A percentile compares a stretch with the other conserved stretches of the same genome.
Evolutionary conservation across 306 rosid species (phyloP).

Genomic region (Gastrolobium bilobum): DNA sequence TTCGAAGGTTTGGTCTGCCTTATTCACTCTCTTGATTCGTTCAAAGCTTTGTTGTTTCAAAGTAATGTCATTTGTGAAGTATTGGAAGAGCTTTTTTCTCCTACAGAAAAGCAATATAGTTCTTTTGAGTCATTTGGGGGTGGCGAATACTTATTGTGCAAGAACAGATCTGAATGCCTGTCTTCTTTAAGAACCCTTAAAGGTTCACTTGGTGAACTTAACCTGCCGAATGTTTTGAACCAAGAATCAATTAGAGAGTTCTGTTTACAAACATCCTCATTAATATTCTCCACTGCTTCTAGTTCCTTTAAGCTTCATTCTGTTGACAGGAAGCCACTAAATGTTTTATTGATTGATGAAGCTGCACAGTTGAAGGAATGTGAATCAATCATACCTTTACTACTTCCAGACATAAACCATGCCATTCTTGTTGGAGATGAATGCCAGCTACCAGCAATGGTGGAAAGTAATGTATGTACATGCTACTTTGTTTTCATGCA

Average conservation of each 20-base stretch:
- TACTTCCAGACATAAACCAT: slow-evolving; percentile 62
- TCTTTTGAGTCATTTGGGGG: slow-evolving; percentile 19
- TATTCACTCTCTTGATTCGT: slow-evolving; percentile 47
- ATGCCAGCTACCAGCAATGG: slow-evolving; percentile 77
- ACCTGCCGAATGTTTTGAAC: slow-evolving; percentile 52
- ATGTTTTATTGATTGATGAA: slow-evolving; percentile 77
- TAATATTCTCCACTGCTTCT: slow-evolving; percentile 78
- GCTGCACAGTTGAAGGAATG: slow-evolving; percentile 87
- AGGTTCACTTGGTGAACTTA: slow-evolving; percentile 57
- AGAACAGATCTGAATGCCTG: slow-evolving; percentile 57
- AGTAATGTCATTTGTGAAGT: slow-evolving; percentile 46
- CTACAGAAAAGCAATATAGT: slow-evolving; percentile 22
- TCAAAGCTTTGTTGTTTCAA: slow-evolving; percentile 55
- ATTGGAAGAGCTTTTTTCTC: slow-evolving; percentile 60
- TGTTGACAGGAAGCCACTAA: slow-evolving; percentile 56
- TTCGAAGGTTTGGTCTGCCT: slow-evolving; percentile 51
- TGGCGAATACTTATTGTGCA: slow-evolving; percentile 34
- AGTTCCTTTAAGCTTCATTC: slow-evolving; percentile 68
- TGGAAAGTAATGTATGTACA: slow-evolving; percentile 66
- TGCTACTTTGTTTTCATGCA: not conserved
- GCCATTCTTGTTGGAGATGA: slow-evolving; percentile 87
- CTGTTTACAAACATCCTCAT: slow-evolving; percentile 67
- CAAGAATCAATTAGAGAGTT: slow-evolving; percentile 49
- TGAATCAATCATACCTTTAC: slow-evolving; percentile 77
- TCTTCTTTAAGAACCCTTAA: slow-evolving; percentile 56